phyloP scores from a whole-genome alignment of 352 stramenopile species.

The Phytophthora podocarpi region DNA sequence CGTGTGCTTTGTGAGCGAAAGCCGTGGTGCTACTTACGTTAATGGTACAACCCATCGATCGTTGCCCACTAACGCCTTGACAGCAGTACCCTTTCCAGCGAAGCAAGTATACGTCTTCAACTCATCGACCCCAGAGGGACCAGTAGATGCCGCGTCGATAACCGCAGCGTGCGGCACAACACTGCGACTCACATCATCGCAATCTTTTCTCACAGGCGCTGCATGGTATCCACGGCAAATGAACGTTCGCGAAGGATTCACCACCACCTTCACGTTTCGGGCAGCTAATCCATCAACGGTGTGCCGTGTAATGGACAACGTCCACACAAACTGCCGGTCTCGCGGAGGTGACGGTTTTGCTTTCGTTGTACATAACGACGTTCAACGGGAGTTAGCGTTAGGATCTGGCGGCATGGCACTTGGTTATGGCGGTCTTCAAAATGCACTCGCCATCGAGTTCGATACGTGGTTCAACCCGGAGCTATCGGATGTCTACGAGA shows the following conservation, averaged over 20 bases:
- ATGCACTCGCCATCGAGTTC: conserved; percentile 91
- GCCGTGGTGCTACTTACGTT: conserved; percentile 35
- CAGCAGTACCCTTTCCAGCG: conserved; percentile 44
- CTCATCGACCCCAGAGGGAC: conserved; percentile 1
- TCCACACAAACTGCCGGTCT: conserved; percentile 83
- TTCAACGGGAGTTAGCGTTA: conserved; percentile 52
- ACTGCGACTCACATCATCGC: conserved; percentile 82
- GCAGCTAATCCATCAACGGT: conserved; percentile 85
- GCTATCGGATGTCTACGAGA: conserved; percentile 89
- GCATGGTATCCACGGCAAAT: conserved; percentile 91
- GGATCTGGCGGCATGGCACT: conserved; percentile 75
- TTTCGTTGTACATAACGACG: conserved; percentile 87
- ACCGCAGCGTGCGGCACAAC: conserved; percentile 60
- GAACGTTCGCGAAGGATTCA: conserved; percentile 92
- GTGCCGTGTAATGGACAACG: conserved; percentile 90
- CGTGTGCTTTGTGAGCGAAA: conserved; percentile 55
- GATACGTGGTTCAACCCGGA: conserved; percentile 94
- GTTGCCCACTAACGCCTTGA: conserved; percentile 47
- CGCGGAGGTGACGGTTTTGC: conserved; percentile 79
- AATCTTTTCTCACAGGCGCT: conserved; percentile 75
- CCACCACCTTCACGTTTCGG: conserved; percentile 85
- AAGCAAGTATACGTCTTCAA: conserved; percentile 47
- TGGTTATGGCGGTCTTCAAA: conserved; percentile 88
- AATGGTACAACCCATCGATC: conserved; percentile 45
- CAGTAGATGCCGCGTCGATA: conserved; percentile 38